Conservation (phyloP, 805 yeast genomes). For the Cyberlindnera nakhonratchasimensis region DNA sequence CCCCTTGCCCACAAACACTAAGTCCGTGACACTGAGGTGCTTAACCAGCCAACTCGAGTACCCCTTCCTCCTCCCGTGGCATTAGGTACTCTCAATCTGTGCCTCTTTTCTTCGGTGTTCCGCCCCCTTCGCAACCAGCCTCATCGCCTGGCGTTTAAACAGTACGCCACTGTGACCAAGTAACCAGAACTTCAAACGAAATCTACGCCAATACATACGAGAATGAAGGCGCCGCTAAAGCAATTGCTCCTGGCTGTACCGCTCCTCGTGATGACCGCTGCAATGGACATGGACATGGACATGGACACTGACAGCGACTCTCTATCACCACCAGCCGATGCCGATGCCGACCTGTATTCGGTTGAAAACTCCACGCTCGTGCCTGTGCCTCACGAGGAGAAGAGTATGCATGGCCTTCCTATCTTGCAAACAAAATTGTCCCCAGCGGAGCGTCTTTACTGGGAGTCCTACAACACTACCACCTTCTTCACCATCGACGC, state of each 20-base stretch:
- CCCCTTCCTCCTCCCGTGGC: too few species aligned
- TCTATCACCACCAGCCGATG: constrained; percentile 1
- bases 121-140: not conserved
- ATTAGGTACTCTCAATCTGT: too few species aligned
- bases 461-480: constrained; percentile 78
- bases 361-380: constrained; percentile 18
- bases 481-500: constrained; percentile 59
- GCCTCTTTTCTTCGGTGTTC: too few species aligned
- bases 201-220: too few species aligned
- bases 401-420: constrained; percentile 66
- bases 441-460: constrained; percentile 69
- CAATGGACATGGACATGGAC: constrained; percentile 24
- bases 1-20: not conserved
- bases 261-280: constrained; percentile 3
- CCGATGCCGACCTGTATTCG: constrained; percentile 13
- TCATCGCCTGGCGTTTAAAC: not conserved
- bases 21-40: too few species aligned
- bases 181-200: not conserved
- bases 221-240: constrained; percentile 4
- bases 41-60: too few species aligned
- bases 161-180: not conserved
- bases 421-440: constrained; percentile 62
- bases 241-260: constrained; percentile 5
- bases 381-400: constrained; percentile 46
- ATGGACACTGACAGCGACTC: constrained; percentile 22